Base-by-base conservation (phyloP, 768 basidiomycete genomes). In the Gloeopeniophorella convolvens region DNA sequence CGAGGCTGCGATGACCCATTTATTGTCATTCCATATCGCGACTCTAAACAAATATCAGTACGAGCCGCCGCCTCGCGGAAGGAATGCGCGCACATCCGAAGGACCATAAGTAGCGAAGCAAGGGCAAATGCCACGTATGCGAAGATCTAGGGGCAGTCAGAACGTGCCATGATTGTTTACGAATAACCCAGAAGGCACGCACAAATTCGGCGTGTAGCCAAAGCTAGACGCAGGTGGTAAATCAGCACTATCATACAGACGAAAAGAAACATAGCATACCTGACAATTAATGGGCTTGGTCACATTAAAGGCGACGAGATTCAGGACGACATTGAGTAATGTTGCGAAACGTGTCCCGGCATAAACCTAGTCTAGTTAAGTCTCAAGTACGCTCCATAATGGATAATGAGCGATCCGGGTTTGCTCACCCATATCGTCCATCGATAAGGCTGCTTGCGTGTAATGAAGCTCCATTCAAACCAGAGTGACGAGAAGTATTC, bases 401-500 rank as follows among this genome's bases (percentile, higher is more conserved):
- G n/a, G n/a, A n/a, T n/a, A n/a, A n/a, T n/a, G 13, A 24, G 30
- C 12, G 10, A 23, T 30, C n/a, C n/a, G n/a, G 9, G 13, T 30
- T 11, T 40, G 35, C 54, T 26, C 23, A 52, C 54, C 54, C 54
- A 55, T 41, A 53, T 34, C 28, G 54, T 41, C 54, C 50, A 55
- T 1, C 50, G 54, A 18, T 52, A 53, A 5, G 39, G 34, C 23
- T 41, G 37, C n/a, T 28, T 26, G 37, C 45, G 7, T 4, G 20
- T 33, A 33, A 55, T 28, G 42, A 55, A 47, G 28, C 34, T 32
- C 54, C 54, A 52, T 27, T 55, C 54, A 8, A 45, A 55, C 50
- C 50, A 42, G 10, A 55, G n/a, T 13, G 43, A 36, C 12, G 44
- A 35, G 40, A 55, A 33, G 44, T 31, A 52, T 20, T 53, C 54